Base-by-base conservation (phyloP, 768 basidiomycete species). In the Lentinula detonsa region DNA sequence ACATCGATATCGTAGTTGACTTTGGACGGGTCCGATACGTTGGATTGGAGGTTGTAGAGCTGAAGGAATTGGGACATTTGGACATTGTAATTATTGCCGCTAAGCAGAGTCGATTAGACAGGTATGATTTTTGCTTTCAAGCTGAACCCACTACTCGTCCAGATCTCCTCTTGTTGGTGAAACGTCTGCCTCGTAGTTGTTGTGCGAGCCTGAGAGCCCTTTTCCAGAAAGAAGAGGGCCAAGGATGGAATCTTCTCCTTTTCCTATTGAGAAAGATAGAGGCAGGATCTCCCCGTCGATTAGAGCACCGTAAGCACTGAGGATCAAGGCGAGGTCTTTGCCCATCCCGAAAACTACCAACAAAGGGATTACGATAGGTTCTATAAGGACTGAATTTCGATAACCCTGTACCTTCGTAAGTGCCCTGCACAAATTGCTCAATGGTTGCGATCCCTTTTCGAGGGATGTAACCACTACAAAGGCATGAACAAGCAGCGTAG, bases 171-270 rank as follows among this genome's bases (percentile, higher is more conserved):
- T 40, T 7, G 31, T 40, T 10, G 52, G 34, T 33, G 52, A 35
- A 23, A 4, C 39, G n/a, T 35, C 33, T 40, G 33, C 3, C 39
- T 54, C 52, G 52, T 35, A 18, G 59, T 59, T 71, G 56, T 49
- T 67, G 67, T 21, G 66, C 66, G 60, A 48, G 21, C 21, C 18
- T 8, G 46, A 28, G 8, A 48, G 46, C 46, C 46, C 46, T 0
- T 48, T 48, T 48, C 21, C 4, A 21, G 45, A 8, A 46, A 23
- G 2, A 46, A 23, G 2, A 23, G 18, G 21, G 4, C 21, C 46
- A 23, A 48, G 11, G 21, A 48, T 48, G n/a, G 46, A 21, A 11
- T 46, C 21, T 10, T 48, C 21, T 48, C 46, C 46, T 48, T 11
- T n/a, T 23, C 46, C 46, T 8, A 48, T 48, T 21, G 46, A 48